Evolutionary conservation across 2,329 filamentous ascomycete species (phyloP).

Genomic region (Aspergillus alliaceus): DNA sequence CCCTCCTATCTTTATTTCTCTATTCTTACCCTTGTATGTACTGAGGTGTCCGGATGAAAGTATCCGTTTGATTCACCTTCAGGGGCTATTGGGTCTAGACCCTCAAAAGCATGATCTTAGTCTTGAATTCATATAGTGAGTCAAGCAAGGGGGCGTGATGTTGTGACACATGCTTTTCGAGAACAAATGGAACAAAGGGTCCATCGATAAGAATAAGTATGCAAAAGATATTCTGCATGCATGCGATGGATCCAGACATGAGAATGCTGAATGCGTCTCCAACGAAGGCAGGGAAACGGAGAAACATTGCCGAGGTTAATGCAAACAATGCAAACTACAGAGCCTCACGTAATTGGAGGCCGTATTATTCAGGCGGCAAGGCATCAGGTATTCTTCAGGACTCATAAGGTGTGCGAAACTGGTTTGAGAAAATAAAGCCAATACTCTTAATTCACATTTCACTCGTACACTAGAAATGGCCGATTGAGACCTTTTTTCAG

Average conservation of each 20-base stretch:
- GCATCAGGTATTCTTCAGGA: not conserved
- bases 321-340: not conserved
- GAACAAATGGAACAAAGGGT: not conserved
- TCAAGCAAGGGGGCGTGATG: not conserved
- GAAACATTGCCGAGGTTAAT: not conserved
- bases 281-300: not conserved
- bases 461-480: no score
- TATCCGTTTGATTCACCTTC: not conserved
- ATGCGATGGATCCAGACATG: not conserved
- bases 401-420: not conserved
- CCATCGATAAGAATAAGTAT: not conserved
- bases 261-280: constrained; percentile 1
- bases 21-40: not conserved
- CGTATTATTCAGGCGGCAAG: not conserved
- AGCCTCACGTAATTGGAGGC: not conserved
- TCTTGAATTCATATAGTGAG: not conserved
- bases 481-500: no score
- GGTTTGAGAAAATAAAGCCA: not conserved
- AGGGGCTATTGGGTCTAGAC: not conserved
- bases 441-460: not conserved
- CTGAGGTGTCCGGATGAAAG: not conserved
- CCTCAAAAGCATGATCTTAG: not conserved
- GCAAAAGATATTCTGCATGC: not conserved
- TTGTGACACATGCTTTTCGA: not conserved
- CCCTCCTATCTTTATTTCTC: not conserved